Conservation (phyloP, 2,329 filamentous ascomycete genomes). For the Ophiostoma sp. region DNA sequence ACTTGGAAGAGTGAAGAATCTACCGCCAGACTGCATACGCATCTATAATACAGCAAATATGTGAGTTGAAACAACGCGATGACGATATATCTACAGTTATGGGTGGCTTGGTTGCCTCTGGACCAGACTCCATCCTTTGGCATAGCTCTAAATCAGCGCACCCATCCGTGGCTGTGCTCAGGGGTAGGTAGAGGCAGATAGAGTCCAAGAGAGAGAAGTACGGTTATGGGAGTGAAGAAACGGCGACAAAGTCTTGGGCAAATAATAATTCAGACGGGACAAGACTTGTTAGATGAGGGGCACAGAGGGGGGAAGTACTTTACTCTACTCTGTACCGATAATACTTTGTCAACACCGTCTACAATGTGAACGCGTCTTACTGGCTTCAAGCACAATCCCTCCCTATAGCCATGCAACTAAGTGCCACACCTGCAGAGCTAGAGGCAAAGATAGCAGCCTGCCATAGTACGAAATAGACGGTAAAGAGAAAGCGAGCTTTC, state of each 20-base stretch:
- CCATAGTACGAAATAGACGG: not conserved
- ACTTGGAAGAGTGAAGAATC: not conserved
- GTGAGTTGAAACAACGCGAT: constrained; percentile 14
- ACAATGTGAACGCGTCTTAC: not conserved
- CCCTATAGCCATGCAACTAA: not conserved
- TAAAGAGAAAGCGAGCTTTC: not conserved
- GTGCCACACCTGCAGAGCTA: not conserved
- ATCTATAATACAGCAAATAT: constrained; percentile 15
- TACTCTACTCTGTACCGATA: no score
- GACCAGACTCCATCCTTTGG: not conserved
- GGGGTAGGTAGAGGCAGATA: not conserved
- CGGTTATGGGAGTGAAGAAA: not conserved
- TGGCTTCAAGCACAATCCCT: constrained; percentile 4
- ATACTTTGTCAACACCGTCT: not conserved
- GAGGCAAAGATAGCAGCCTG: not conserved
- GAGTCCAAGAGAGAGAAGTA: not conserved
- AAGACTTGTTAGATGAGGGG: not conserved
- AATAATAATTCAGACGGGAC: not conserved
- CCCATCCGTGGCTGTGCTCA: not conserved
- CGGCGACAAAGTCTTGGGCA: not conserved
- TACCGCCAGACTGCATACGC: not conserved
- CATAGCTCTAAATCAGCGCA: not conserved
- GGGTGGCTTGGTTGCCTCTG: constrained; percentile 3
- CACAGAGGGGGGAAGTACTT: not conserved
- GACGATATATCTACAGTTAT: not conserved